phyloP scores from a whole-genome alignment of 495 filamentous ascomycete genomes.

The Aspergillus heteromorphus region DNA sequence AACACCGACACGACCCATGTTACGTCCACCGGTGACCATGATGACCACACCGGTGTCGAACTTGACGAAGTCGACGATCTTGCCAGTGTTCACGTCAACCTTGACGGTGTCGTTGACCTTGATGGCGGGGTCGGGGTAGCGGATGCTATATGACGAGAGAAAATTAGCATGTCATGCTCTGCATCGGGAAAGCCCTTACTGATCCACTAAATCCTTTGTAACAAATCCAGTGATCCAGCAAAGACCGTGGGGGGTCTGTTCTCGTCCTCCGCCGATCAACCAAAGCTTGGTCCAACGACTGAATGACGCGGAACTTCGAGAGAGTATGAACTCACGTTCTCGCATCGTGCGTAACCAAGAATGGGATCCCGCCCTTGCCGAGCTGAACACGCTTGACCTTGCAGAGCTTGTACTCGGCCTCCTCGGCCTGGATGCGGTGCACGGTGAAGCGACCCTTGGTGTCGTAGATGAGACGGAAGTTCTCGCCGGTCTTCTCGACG shows the following conservation, averaged over 20 bases:
- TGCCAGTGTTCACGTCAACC: slow-evolving; percentile 93
- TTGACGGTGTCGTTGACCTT: slow-evolving; percentile 99
- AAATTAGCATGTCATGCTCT: slow-evolving; percentile 37
- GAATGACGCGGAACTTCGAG: slow-evolving; percentile 80
- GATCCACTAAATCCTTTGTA: no score
- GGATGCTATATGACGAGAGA: slow-evolving; percentile 69
- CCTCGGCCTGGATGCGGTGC: slow-evolving; percentile 95
- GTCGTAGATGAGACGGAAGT: slow-evolving; percentile 99
- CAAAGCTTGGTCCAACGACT: slow-evolving; percentile 99
- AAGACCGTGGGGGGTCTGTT: slow-evolving; percentile 19
- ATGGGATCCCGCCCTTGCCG: slow-evolving; percentile 98
- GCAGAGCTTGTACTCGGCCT: slow-evolving; percentile 98
- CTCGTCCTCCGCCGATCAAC: slow-evolving; percentile 58
- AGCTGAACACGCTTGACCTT: slow-evolving; percentile 99
- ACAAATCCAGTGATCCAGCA: slow-evolving; percentile 23
- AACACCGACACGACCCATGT: slow-evolving; percentile 99
- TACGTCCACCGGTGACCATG: slow-evolving; percentile 98
- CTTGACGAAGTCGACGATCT: slow-evolving; percentile 91
- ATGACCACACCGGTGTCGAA: slow-evolving; percentile 97
- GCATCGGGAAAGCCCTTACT: no score
- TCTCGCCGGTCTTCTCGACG: slow-evolving; percentile 98
- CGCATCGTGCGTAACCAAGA: slow-evolving; percentile 99
- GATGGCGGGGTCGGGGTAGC: slow-evolving; percentile 95
- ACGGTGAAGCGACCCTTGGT: slow-evolving; percentile 99
- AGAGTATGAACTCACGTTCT: slow-evolving; percentile 86